Evolutionary conservation across 23 red algal species (phyloP), one percentile per base, ranked within the genome.

Genomic region (Chondrus crispus): DNA sequence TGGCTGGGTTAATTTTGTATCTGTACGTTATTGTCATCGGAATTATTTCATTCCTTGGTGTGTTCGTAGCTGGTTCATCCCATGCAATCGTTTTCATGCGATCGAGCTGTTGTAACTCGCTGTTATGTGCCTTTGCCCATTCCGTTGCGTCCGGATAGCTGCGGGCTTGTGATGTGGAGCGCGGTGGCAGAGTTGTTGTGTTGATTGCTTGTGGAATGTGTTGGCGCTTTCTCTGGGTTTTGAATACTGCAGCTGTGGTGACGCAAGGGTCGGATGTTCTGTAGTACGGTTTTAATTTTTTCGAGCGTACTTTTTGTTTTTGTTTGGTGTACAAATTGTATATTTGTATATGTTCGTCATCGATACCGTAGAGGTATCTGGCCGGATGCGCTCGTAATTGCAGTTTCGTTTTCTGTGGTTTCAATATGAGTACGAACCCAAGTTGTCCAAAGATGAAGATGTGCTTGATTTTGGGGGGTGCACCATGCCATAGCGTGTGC

Each of bases 111-210:
- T 40, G 24, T 24, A 76, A 38, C 38, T 76, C 26, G 1, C 20
- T 22, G 70, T 76, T 76, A 38, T 76, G 70, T 20, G 70, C 70
- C 11, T 26, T n/a, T 39, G 70, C 70, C 70, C 70, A 76, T 38
- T 76, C 20, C 24, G 36, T 38, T 39, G 0, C 2, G 43, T 76
- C 70, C 0, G 16, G 70, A 38, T 76, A 76, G 20, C 26, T n/a
- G 20, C 62, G 69, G 6, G 64, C 85, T 55, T 89, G 69, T 1
- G 20, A 18, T 1, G 28, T 26, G 35, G 70, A 76, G 0, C 41
- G 33, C 30, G 11, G 70, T 24, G 0, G 70, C 24, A n/a, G 70
- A 38, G 36, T 39, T 11, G 70, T 76, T 24, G 1, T 20, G 35
- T 26, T 76, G 29, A 46, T 38, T 76, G 1, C 24, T 76, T 43